Evolutionary conservation across 2,329 filamentous ascomycete species (phyloP), one percentile per base, ranked within the genome.

Genomic region (Chaetoscypha palmicola): DNA sequence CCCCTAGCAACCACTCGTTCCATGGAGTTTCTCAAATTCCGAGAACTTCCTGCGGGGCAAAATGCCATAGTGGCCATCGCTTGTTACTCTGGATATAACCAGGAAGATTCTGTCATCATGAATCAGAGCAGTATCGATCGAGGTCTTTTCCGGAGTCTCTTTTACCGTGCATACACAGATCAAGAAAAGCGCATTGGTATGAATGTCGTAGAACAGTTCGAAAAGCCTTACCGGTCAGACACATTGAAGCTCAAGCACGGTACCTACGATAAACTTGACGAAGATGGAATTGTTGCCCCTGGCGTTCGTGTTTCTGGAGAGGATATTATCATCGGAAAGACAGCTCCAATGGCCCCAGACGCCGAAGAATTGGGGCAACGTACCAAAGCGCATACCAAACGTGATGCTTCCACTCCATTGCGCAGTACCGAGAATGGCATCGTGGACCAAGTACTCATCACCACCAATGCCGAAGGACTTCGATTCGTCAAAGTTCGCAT

Each of bases 41-140:
- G 92, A 68, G 92, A 98, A 66, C 72, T 98, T 47, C 92, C 92
- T 14, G 92, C 92, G 12, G 92, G 92, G 2, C 92, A 98, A 65
- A 98, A 98, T 60, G 92, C 92, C 16, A 98, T 98, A 58, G 92
- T 98, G 10, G 94, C 92, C 31, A 98, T 98, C 67, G 82, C 89
- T 47, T 94, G 86, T 64, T 98, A 98, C 68, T 95, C 90, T 43
- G 92, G 92, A 48, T 98, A 98, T 73, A 98, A 98, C 67, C 94
- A 98, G 65, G 92, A 98, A 88, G 92, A 98, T 80, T 98, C 92
- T 55, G 91, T 98, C 55, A 95, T 98, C 60, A 97, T 98, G 92
- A 98, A 98, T 66, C 92, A 98, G 70, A 96, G 89, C 69, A 95
- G 89, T 66, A 97, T 98, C 59, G 92, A 98, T 66, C 86, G 92